Percentiles rank a stretch among this genome's conserved stretches.
These are phyloP conservation scores for Balamuthia mandrillaris DNA, from an alignment of 208 protist species.

Conservation along the genomic window DNA sequence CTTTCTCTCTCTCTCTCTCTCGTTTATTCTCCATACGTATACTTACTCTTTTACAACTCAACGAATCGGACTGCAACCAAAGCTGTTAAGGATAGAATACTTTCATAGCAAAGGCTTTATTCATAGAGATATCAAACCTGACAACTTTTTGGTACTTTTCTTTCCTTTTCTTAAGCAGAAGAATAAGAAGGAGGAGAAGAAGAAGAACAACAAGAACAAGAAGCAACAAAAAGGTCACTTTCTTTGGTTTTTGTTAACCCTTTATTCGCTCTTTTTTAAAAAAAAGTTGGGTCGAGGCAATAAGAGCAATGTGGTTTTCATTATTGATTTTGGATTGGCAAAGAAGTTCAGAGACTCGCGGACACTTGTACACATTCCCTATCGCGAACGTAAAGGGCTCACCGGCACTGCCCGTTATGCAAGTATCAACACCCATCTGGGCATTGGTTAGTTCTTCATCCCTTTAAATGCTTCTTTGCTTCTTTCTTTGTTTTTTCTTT, in stretches of 20 bases:
- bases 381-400: slow-evolving; percentile 97
- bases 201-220: too few species aligned
- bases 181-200: too few species aligned
- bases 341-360: slow-evolving; percentile 97
- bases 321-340: slow-evolving; percentile 98
- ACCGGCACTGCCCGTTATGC: slow-evolving; percentile 99
- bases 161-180: too few species aligned
- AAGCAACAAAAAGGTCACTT: too few species aligned
- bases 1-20: background rate
- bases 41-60: background rate
- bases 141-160: slow-evolving; percentile 99
- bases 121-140: slow-evolving; percentile 94
- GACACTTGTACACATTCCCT: slow-evolving; percentile 98
- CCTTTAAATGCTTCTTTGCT: too few species aligned
- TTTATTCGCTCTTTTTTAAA: too few species aligned
- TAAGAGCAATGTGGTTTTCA: too few species aligned
- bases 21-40: background rate
- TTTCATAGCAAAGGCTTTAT: slow-evolving; percentile 95
- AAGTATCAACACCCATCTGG: slow-evolving; percentile 98
- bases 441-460: slow-evolving; percentile 85
- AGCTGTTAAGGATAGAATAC: slow-evolving; percentile 87
- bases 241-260: too few species aligned
- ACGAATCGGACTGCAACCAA: background rate
- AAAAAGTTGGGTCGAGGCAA: too few species aligned
- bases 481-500: slow-evolving; percentile 39